phyloP scores from a whole-genome alignment of 2,329 filamentous ascomycete genomes.

The Epichloe festucae region DNA sequence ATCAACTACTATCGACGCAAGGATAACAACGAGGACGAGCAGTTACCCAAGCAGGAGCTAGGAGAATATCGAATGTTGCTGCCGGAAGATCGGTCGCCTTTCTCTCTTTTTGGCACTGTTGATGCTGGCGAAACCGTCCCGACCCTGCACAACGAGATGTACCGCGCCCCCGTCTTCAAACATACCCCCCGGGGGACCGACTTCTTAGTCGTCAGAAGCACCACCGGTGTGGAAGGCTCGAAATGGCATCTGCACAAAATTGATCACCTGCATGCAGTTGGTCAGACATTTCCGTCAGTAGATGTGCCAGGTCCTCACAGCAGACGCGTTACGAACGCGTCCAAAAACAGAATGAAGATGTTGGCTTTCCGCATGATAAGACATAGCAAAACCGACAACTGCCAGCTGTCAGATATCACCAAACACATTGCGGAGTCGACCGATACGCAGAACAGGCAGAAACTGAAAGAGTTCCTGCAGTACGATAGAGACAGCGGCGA shows the following conservation, averaged over 20 bases:
- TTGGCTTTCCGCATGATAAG: slow-evolving; percentile 81
- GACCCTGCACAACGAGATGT: slow-evolving; percentile 91
- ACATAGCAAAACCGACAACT: slow-evolving; percentile 54
- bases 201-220: slow-evolving; percentile 75
- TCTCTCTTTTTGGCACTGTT: slow-evolving; percentile 87
- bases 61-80: slow-evolving; percentile 81
- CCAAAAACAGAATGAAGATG: slow-evolving; percentile 94
- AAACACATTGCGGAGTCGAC: slow-evolving; percentile 86
- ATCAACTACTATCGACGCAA: slow-evolving; percentile 95
- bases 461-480: slow-evolving; percentile 89
- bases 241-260: slow-evolving; percentile 78
- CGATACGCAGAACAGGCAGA: slow-evolving; percentile 90
- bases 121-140: slow-evolving; percentile 82
- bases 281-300: slow-evolving; percentile 82
- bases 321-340: slow-evolving; percentile 89
- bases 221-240: slow-evolving; percentile 64
- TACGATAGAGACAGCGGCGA: slow-evolving; percentile 65
- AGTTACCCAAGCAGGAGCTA: slow-evolving; percentile 67
- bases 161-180: slow-evolving; percentile 82
- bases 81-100: slow-evolving; percentile 90
- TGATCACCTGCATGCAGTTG: slow-evolving; percentile 81
- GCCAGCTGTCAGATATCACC: slow-evolving; percentile 74
- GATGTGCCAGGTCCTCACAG: slow-evolving; percentile 91
- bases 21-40: slow-evolving; percentile 56
- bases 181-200: slow-evolving; percentile 67